Conservation (phyloP, 768 basidiomycete genomes). For the Cantharellus cinnabarinus region DNA sequence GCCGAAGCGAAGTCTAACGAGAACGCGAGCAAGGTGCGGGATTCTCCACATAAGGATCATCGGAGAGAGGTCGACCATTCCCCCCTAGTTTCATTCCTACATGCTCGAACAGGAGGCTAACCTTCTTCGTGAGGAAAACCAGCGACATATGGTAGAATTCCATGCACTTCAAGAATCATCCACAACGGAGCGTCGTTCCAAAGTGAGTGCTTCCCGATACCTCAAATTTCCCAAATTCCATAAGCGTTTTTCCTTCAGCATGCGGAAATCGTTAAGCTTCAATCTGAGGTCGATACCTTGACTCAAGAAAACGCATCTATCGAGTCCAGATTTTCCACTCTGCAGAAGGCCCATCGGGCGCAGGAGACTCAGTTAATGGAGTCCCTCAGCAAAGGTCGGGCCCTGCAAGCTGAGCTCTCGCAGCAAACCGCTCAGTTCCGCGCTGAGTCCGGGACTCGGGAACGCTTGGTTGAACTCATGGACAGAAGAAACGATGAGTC, state of each 20-base stretch:
- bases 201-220: slow-evolving; percentile 16
- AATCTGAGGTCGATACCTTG: slow-evolving; percentile 54
- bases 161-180: slow-evolving; percentile 60
- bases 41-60: neutral
- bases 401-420: slow-evolving; percentile 55
- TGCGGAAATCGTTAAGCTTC: slow-evolving; percentile 52
- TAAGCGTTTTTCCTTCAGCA: slow-evolving; percentile 19
- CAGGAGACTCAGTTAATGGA: slow-evolving; percentile 62
- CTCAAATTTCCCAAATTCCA: neutral
- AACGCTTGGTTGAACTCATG: slow-evolving; percentile 61
- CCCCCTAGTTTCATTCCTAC: slow-evolving; percentile 60
- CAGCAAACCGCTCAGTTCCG: slow-evolving; percentile 72
- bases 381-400: slow-evolving; percentile 52
- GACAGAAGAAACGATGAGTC: slow-evolving; percentile 76
- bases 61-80: neutral
- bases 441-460: slow-evolving; percentile 51
- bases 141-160: slow-evolving; percentile 51
- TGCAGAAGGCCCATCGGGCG: slow-evolving; percentile 49
- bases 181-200: slow-evolving; percentile 58
- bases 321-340: slow-evolving; percentile 46
- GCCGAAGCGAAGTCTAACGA: slow-evolving; percentile 56
- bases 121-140: slow-evolving; percentile 54
- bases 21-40: slow-evolving; percentile 48
- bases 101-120: slow-evolving; percentile 64
- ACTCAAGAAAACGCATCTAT: slow-evolving; percentile 45